Evolutionary conservation across 805 yeast species (phyloP).

Genomic region (Cyberlindnera suaveolens): DNA sequence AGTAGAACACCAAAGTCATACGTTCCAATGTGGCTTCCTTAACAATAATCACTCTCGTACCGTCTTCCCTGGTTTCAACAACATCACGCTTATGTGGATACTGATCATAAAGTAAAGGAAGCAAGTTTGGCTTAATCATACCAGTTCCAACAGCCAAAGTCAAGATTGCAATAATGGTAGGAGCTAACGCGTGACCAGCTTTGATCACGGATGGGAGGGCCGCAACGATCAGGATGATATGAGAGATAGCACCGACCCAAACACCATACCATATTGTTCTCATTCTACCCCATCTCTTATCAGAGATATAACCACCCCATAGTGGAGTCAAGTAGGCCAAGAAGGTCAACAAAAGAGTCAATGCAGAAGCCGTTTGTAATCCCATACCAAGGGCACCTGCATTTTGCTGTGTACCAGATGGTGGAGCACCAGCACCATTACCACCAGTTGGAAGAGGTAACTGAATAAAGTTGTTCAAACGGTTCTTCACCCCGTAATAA

Average conservation of each 20-base stretch:
- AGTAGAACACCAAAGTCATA: conserved; percentile 70
- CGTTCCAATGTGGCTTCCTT: conserved; percentile 67
- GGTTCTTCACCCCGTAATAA: conserved; percentile 71
- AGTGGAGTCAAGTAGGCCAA: conserved; percentile 81
- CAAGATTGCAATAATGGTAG: conserved; percentile 38
- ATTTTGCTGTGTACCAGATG: conserved; percentile 17
- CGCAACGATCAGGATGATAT: conserved; percentile 59
- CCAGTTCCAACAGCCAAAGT: conserved; percentile 75
- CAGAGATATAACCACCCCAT: conserved; percentile 70
- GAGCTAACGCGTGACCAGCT: conserved; percentile 52
- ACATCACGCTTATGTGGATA: conserved; percentile 55
- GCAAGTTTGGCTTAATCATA: conserved; percentile 67
- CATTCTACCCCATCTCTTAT: conserved; percentile 67
- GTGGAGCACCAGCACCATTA: conserved; percentile 29
- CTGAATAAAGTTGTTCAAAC: conserved; percentile 77
- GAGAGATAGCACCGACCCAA: conserved; percentile 54
- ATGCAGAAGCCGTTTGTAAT: conserved; percentile 59
- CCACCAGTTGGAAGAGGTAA: conserved; percentile 34
- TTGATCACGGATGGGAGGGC: conserved; percentile 52
- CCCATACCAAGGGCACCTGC: conserved; percentile 57
- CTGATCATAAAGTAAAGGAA: conserved; percentile 72
- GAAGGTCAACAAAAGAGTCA: conserved; percentile 70
- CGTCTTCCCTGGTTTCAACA: conserved; percentile 50
- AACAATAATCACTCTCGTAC: conserved; percentile 63
- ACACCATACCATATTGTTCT: conserved; percentile 60